Conservation (phyloP, 495 filamentous ascomycete genomes). For the Sordaria brevicollis region DNA sequence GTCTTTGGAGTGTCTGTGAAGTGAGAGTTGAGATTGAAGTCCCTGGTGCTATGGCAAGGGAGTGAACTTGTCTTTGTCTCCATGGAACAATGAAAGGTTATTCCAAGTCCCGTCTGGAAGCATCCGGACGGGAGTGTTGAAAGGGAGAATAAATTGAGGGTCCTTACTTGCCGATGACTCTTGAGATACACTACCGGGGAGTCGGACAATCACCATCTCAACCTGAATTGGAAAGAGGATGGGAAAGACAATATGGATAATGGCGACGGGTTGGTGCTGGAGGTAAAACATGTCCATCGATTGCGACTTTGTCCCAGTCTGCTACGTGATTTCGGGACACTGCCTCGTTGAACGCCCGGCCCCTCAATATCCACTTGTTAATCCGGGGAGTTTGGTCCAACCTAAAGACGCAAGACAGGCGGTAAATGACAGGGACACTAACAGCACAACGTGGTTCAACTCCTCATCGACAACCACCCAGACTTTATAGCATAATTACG, state of each 20-base stretch:
- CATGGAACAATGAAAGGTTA: neutral
- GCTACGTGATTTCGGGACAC: neutral
- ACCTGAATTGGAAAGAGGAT: neutral
- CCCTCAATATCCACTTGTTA: neutral
- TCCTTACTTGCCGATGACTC: neutral
- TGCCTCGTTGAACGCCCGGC: neutral
- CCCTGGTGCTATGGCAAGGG: neutral
- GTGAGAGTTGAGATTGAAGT: neutral
- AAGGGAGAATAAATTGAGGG: too few species aligned
- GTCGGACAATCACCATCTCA: neutral
- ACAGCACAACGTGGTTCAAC: neutral
- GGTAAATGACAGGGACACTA: constrained; percentile 4
- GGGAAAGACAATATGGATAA: neutral
- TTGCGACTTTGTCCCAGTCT: neutral
- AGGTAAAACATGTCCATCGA: neutral
- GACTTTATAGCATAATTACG: neutral
- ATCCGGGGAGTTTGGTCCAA: neutral
- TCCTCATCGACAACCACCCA: neutral
- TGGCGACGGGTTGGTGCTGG: neutral
- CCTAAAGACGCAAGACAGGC: constrained; percentile 11
- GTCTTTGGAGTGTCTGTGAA: neutral
- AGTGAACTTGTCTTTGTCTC: neutral
- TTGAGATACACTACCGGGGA: neutral
- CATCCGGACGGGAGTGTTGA: neutral
- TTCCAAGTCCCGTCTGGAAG: neutral